Conservation (phyloP, 2,329 filamentous ascomycete genomes). For the Paramyrothecium sp. region DNA sequence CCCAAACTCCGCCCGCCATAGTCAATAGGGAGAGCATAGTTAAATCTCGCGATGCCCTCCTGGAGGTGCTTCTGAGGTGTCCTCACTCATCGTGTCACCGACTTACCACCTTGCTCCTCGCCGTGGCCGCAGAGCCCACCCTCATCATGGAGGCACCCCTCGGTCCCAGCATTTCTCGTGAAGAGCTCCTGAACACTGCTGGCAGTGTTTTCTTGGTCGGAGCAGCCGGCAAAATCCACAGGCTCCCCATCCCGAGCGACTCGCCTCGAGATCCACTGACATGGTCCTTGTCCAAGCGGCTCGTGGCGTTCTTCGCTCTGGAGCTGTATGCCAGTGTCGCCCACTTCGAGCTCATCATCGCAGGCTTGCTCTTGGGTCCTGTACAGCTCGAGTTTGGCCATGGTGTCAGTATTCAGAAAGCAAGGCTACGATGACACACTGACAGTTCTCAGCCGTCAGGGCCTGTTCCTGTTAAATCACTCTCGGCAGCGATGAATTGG, state of each 20-base stretch:
- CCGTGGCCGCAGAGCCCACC: no score
- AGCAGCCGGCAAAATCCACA: conserved; percentile 12
- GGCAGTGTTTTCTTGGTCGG: conserved; percentile 20
- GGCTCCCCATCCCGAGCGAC: conserved; percentile 13
- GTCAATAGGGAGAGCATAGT: no score
- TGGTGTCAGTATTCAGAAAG: neutral
- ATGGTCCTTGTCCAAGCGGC: conserved; percentile 3
- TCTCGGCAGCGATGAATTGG: neutral
- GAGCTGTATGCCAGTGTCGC: neutral
- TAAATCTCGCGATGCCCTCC: no score
- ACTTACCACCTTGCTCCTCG: no score
- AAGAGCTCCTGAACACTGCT: conserved; percentile 8
- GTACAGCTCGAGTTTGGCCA: neutral
- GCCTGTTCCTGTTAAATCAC: neutral
- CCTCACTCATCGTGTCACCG: no score
- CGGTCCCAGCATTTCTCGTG: no score
- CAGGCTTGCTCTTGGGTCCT: neutral
- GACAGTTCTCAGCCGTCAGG: neutral
- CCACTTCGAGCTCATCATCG: neutral
- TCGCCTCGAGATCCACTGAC: conserved; percentile 15
- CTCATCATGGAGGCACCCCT: no score
- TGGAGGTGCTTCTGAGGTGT: no score
- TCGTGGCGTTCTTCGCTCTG: neutral
- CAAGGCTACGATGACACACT: neutral
- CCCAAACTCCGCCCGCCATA: no score